These are phyloP conservation scores for Lithospermum erythrorhizon DNA, from an alignment of 257 asterid species.

Conservation along the genomic window DNA sequence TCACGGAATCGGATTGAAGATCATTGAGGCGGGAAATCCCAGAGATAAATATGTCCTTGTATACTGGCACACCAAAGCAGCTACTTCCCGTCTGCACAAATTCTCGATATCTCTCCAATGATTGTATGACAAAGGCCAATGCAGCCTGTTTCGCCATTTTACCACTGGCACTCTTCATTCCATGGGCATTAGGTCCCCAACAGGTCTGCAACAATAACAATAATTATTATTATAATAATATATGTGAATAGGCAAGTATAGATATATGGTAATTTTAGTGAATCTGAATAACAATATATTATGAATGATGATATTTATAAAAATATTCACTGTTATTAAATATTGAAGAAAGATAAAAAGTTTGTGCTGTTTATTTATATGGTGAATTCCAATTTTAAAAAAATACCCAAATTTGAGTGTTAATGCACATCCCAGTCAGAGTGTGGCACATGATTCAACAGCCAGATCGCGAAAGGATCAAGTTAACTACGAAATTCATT, in stretches of 20 bases:
- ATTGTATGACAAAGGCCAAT: conserved; percentile 65
- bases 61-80: conserved; percentile 65
- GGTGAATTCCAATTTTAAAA: too few relatives aligned
- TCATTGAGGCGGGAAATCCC: conserved; percentile 44
- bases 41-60: conserved; percentile 57
- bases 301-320: too few relatives aligned
- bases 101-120: conserved; percentile 59
- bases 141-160: conserved; percentile 85
- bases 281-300: not conserved
- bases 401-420: too few relatives aligned
- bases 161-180: conserved; percentile 74
- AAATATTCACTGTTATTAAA: too few relatives aligned
- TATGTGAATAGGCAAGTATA: not conserved
- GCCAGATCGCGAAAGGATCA: too few relatives aligned
- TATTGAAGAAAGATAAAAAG: too few relatives aligned
- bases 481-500: too few relatives aligned
- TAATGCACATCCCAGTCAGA: too few relatives aligned
- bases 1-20: conserved; percentile 35
- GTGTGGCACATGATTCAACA: too few relatives aligned
- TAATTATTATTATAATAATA: not conserved
- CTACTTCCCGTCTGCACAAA: conserved; percentile 62
- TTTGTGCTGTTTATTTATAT: too few relatives aligned
- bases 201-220: conserved; percentile 37
- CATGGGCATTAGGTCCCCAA: conserved; percentile 68
- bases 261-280: not conserved